These are phyloP conservation scores for Aspergillus piperis DNA, from an alignment of 2,329 filamentous ascomycete genomes.

Conservation along the genomic window DNA sequence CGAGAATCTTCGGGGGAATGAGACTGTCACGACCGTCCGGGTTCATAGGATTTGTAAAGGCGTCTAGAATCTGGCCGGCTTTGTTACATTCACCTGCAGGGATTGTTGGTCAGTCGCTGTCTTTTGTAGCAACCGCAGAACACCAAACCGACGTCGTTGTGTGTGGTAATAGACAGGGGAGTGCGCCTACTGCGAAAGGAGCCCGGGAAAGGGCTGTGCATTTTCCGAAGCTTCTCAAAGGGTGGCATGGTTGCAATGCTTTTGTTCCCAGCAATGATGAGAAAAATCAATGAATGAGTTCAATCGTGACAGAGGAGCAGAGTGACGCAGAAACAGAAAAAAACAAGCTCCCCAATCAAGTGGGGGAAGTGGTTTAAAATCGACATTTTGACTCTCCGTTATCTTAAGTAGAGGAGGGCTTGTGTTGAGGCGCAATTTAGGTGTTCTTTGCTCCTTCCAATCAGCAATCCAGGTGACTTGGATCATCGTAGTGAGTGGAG, in stretches of 20 bases:
- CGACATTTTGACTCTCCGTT: too few species aligned
- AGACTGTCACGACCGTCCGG: constrained; percentile 91
- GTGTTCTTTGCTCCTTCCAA: too few species aligned
- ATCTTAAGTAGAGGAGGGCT: too few species aligned
- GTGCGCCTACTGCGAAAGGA: constrained; percentile 45
- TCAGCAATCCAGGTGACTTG: too few species aligned
- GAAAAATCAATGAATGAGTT: not conserved
- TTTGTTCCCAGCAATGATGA: not conserved
- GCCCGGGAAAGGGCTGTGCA: constrained; percentile 47
- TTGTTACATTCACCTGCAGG: constrained; percentile 87
- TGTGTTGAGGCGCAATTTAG: too few species aligned
- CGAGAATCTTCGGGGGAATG: constrained; percentile 82
- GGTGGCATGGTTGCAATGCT: not conserved
- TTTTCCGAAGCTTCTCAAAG: constrained; percentile 18
- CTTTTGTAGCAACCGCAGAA: not conserved
- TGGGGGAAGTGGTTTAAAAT: not conserved
- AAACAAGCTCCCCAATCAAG: not conserved
- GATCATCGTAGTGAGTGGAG: too few species aligned
- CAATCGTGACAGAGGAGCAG: not conserved
- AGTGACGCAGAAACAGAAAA: not conserved
- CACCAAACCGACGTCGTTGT: too few species aligned
- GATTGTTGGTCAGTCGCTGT: constrained; percentile 25
- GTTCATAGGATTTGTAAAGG: constrained; percentile 89
- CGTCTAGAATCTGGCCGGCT: constrained; percentile 87
- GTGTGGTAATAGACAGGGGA: not conserved